Evolutionary conservation across 2,329 filamentous ascomycete genomes (phyloP), one percentile per base, ranked within the genome.

Genomic region (Endothia cerciana): DNA sequence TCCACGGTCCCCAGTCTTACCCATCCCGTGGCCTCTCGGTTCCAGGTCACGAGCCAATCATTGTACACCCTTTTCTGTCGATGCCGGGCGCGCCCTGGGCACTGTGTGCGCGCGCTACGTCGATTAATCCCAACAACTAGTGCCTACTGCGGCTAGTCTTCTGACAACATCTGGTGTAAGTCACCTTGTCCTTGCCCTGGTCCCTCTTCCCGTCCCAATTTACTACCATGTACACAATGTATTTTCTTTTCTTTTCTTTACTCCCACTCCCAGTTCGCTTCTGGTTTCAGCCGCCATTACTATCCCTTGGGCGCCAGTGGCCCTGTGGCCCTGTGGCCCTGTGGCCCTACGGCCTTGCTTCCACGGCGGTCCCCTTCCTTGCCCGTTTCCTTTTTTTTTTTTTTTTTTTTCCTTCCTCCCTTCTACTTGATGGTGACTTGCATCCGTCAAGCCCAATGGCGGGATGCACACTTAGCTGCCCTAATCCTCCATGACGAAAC

Each of bases 41-140:
- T 53, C 60, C 56, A 58, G 51, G 64, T 61, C 60, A 63, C 66
- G 43, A 61, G 64, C 66, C 66, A 68, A 68, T 68, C 66, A 66
- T 68, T 68, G 66, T 68, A 68, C 64, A 68, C 56, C 57, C 49
- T 68, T 65, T 61, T 22, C 38, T 5, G 7, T 43, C n/a, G 11
- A 55, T 8, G 33, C 33, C 41, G 4, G 13, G 25, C n/a, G 40
- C 41, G 59, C 60, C 66, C 30, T 51, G 36, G 47, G 40, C 60
- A 66, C 60, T 68, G 66, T 68, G 66, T 36, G 47, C 38, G 17
- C n/a, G 45, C 38, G n/a, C 38, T 40, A 41, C n/a, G 36, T 62
- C 30, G 19, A 55, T 33, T 6, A 55, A 36, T 45, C 4, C 30
- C 15, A 30, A 47, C 58, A 47, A 61, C 30, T 56, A 63, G 40